Conservation (phyloP, 2,329 filamentous ascomycete species). For the Curvularia lunata region DNA sequence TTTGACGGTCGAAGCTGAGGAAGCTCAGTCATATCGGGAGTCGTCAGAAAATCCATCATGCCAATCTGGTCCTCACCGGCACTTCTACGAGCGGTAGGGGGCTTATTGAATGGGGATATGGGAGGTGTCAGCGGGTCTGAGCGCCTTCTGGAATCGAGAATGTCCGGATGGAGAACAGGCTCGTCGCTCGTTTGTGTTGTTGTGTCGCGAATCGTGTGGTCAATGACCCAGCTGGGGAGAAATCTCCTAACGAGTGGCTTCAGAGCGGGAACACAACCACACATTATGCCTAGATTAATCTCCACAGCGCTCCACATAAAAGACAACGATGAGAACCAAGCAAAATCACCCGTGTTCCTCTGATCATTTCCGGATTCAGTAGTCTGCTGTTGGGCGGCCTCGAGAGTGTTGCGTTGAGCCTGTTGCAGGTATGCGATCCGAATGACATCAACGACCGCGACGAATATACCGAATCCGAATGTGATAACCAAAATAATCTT, state of each 20-base stretch:
- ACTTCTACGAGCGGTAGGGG: constrained; percentile 26
- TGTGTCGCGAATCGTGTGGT: constrained; percentile 47
- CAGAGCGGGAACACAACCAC: constrained; percentile 88
- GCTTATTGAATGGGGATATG: constrained; percentile 34
- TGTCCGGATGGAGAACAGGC: constrained; percentile 32
- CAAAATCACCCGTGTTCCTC: constrained; percentile 58
- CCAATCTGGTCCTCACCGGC: constrained; percentile 45
- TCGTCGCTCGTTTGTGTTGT: constrained; percentile 41
- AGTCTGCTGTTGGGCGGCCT: constrained; percentile 45
- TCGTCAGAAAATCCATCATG: constrained; percentile 62
- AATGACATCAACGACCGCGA: constrained; percentile 85
- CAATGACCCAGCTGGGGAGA: constrained; percentile 62
- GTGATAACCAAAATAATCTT: constrained; percentile 87
- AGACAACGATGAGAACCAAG: constrained; percentile 78
- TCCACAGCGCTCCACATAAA: constrained; percentile 96
- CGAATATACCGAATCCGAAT: constrained; percentile 86
- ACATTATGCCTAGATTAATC: constrained; percentile 88
- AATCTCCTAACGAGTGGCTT: constrained; percentile 80
- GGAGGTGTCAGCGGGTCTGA: constrained; percentile 32
- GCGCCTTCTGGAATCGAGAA: constrained; percentile 28
- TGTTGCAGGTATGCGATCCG: constrained; percentile 88
- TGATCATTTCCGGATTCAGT: constrained; percentile 35
- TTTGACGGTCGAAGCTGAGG: constrained; percentile 46
- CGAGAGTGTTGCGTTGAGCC: constrained; percentile 61
- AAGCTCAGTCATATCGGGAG: constrained; percentile 52